Conservation (phyloP, 2,329 filamentous ascomycete species). For the Talaromyces sp. region DNA sequence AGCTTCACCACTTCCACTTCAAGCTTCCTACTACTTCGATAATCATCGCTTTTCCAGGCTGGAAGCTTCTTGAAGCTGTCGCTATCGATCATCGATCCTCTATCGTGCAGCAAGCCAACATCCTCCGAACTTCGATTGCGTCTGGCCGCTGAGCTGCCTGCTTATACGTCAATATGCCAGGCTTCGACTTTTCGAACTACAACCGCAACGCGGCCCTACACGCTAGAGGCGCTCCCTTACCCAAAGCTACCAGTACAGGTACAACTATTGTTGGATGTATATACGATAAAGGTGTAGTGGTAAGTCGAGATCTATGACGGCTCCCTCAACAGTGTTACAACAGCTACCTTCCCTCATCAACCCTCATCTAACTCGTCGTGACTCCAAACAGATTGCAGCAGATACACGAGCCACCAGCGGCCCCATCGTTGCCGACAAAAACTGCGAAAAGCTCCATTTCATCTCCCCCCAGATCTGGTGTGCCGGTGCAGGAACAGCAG, state of each 20-base stretch:
- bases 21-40: conserved; percentile 33
- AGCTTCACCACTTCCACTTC: conserved; percentile 7
- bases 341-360: background rate
- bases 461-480: conserved; percentile 99
- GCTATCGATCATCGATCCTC: background rate
- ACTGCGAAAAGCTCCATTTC: conserved; percentile 99
- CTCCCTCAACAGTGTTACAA: conserved; percentile 13
- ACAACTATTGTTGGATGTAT: conserved; percentile 98
- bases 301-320: conserved; percentile 45
- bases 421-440: conserved; percentile 99
- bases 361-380: conserved; percentile 7
- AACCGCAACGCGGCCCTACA: conserved; percentile 97
- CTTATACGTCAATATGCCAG: conserved; percentile 66
- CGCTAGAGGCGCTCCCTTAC: conserved; percentile 86
- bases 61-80: background rate
- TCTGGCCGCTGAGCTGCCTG: conserved; percentile 18
- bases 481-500: conserved; percentile 93
- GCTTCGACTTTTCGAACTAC: conserved; percentile 99
- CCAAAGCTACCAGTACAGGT: conserved; percentile 97
- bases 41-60: conserved; percentile 27
- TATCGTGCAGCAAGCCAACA: background rate
- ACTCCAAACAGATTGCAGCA: conserved; percentile 71
- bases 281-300: conserved; percentile 93
- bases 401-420: conserved; percentile 96
- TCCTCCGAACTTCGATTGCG: conserved; percentile 4